phyloP scores from a whole-genome alignment of 176 grass and related monocot species.

The Oryza glaberrima region DNA sequence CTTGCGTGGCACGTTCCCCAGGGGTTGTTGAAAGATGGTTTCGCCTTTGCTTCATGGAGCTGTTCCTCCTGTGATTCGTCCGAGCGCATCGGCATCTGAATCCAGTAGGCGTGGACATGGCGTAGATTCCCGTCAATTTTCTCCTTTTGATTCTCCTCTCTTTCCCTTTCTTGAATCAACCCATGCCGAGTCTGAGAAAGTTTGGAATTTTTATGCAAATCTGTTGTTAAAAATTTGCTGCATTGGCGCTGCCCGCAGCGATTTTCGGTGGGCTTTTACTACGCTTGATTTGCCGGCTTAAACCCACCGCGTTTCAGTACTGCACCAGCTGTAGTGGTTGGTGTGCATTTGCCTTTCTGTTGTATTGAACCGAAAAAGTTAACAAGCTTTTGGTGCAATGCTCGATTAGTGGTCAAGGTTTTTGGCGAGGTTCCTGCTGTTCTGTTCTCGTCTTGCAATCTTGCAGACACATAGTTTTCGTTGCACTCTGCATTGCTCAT shows the following conservation, averaged over 20 bases:
- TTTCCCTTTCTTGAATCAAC: neutral
- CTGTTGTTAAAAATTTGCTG: neutral
- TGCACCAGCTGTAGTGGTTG: neutral
- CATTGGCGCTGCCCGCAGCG: slow-evolving; percentile 5
- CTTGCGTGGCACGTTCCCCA: slow-evolving; percentile 39
- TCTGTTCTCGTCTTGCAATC: neutral
- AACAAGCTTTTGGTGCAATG: slow-evolving; percentile 25
- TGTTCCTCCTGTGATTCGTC: slow-evolving; percentile 13
- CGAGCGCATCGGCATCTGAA: slow-evolving; percentile 49
- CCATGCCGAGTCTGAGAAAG: neutral
- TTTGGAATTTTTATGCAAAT: neutral
- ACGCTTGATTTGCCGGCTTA: neutral
- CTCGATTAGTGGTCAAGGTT: slow-evolving; percentile 19
- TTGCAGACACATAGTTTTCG: neutral
- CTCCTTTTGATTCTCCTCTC: neutral
- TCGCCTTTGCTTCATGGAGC: slow-evolving; percentile 36
- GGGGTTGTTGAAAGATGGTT: slow-evolving; percentile 16
- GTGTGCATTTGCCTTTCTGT: neutral
- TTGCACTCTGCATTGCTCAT: neutral
- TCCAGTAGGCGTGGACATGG: neutral
- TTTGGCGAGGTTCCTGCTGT: neutral
- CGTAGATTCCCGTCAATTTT: neutral
- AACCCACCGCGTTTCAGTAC: neutral
- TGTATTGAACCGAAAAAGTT: neutral
- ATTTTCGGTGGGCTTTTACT: neutral